Evolutionary conservation across 225 moss, liverwort and hornwort genomes (phyloP).

Genomic region (Bryoerythrophyllum caledonicum): DNA sequence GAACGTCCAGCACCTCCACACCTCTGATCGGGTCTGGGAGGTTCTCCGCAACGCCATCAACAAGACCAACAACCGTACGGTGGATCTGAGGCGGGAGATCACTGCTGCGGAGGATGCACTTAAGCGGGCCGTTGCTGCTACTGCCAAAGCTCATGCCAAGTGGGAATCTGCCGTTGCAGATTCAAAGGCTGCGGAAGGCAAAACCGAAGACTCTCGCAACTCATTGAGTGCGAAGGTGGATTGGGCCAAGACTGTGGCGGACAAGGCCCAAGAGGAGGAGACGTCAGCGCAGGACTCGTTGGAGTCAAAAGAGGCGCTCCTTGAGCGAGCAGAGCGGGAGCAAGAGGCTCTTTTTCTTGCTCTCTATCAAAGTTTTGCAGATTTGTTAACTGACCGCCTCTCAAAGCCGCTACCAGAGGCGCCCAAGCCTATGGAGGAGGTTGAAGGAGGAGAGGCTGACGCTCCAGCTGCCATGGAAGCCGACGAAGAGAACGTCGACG

Average conservation of each 20-base stretch:
- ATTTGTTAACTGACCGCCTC: conserved; percentile 62
- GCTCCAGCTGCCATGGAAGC: conserved; percentile 45
- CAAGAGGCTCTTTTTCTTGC: conserved; percentile 88
- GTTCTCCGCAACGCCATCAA: conserved; percentile 88
- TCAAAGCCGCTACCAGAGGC: conserved; percentile 46
- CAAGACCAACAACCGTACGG: conserved; percentile 93
- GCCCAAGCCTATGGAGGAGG: conserved; percentile 24
- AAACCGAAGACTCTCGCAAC: conserved; percentile 51
- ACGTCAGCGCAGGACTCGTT: conserved; percentile 76
- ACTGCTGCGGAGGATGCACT: conserved; percentile 60
- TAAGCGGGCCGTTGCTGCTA: conserved; percentile 58
- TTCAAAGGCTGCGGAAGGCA: conserved; percentile 45
- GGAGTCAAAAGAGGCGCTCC: conserved; percentile 87
- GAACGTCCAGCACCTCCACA: conserved; percentile 80
- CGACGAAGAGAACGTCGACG: conserved; percentile 35
- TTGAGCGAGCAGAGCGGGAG: conserved; percentile 76
- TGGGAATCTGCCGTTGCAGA: conserved; percentile 63
- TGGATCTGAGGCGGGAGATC: conserved; percentile 78
- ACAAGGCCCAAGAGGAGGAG: conserved; percentile 80
- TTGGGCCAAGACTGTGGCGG: conserved; percentile 83
- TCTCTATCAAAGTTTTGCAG: conserved; percentile 76
- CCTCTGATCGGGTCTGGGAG: conserved; percentile 91
- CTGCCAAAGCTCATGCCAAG: conserved; percentile 74
- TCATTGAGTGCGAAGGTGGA: conserved; percentile 79
- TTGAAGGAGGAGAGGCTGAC: conserved; percentile 44